These are phyloP conservation scores for Xylariaceae sp. DNA, from an alignment of 2,329 filamentous ascomycete genomes.

Conservation along the genomic window DNA sequence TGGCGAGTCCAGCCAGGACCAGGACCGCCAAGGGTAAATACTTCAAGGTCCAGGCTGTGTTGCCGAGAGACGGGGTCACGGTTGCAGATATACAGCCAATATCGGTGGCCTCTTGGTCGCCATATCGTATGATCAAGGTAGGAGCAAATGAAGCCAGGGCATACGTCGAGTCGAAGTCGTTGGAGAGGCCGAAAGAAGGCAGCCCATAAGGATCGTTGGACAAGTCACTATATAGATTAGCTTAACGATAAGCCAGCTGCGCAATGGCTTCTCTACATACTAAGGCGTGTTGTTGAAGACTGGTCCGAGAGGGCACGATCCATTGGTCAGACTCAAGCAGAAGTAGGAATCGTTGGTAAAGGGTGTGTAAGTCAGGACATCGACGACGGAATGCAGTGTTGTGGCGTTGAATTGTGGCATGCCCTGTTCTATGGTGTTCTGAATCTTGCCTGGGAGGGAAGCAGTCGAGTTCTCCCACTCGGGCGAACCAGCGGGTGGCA, in stretches of 20 bases:
- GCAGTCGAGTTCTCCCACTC: constrained; percentile 59
- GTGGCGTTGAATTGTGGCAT: constrained; percentile 54
- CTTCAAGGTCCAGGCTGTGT: constrained; percentile 62
- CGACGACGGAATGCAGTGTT: constrained; percentile 67
- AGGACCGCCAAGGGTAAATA: constrained; percentile 78
- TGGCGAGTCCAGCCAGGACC: constrained; percentile 75
- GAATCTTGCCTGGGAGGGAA: constrained; percentile 72
- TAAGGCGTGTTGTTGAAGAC: constrained; percentile 51
- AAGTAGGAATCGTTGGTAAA: constrained; percentile 58
- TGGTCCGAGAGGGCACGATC: constrained; percentile 70
- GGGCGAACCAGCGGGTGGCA: constrained; percentile 57
- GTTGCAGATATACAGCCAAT: constrained; percentile 79
- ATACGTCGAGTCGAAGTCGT: constrained; percentile 78
- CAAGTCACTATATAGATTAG: constrained; percentile 14
- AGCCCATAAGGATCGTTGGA: constrained; percentile 41
- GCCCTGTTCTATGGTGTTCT: constrained; percentile 51
- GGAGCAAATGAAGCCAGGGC: constrained; percentile 78
- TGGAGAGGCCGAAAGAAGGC: constrained; percentile 68
- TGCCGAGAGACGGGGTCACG: constrained; percentile 78
- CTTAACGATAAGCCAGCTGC: constrained; percentile 8
- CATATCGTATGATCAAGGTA: constrained; percentile 70
- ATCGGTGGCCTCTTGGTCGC: constrained; percentile 57
- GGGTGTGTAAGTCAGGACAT: constrained; percentile 74
- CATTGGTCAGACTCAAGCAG: constrained; percentile 60
- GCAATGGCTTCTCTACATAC: background rate